Percentiles rank a stretch among this genome's conserved stretches.
phyloP scores from a whole-genome alignment of 2,329 filamentous ascomycete species.

The Neofusicoccum cordaticola region DNA sequence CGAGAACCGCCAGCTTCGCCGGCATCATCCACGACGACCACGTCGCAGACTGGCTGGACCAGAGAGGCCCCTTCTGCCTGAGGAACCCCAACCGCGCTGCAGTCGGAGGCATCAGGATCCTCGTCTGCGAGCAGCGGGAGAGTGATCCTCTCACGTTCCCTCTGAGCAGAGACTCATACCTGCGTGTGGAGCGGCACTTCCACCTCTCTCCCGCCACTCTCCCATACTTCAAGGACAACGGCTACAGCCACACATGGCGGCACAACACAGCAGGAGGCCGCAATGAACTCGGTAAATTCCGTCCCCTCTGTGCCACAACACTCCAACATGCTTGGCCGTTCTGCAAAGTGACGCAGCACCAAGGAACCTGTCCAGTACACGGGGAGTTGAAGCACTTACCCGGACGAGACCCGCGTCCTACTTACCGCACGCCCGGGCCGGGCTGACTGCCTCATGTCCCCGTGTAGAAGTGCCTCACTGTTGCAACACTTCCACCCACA shows the following conservation, averaged over 20 bases:
- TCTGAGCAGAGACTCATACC: neutral
- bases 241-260: neutral
- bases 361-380: too few species aligned
- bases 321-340: too few species aligned
- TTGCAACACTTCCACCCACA: too few species aligned
- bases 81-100: neutral
- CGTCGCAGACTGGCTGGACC: slow-evolving; percentile 4
- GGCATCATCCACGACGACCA: slow-evolving; percentile 1
- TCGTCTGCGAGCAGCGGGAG: slow-evolving; percentile 5
- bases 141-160: slow-evolving; percentile 1
- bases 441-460: too few species aligned
- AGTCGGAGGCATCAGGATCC: slow-evolving; percentile 1
- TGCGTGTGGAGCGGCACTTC: neutral
- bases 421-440: too few species aligned
- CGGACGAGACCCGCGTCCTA: too few species aligned
- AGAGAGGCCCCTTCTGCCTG: neutral
- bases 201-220: slow-evolving; percentile 5
- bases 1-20: neutral
- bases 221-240: neutral
- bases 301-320: too few species aligned
- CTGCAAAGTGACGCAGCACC: too few species aligned
- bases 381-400: too few species aligned
- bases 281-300: slow-evolving; percentile 3
- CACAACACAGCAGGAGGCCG: neutral
- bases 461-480: too few species aligned